These are phyloP conservation scores for Massarina eburnea DNA, from an alignment of 2,329 filamentous ascomycete genomes.

Conservation along the genomic window DNA sequence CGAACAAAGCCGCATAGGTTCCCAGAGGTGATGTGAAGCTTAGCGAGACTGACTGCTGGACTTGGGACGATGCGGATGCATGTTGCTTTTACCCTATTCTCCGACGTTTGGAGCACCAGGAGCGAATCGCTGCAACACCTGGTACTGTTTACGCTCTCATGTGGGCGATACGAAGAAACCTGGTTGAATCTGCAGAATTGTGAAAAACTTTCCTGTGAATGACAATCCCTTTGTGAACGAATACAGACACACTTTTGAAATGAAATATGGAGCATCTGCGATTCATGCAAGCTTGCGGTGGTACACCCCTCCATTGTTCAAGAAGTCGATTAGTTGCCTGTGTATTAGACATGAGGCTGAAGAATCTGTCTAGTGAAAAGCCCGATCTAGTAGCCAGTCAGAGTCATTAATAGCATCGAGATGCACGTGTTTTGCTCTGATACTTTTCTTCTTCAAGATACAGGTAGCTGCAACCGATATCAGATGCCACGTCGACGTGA, in stretches of 20 bases:
- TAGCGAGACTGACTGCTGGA: not conserved
- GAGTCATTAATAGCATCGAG: too few species aligned
- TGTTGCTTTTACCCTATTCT: slow-evolving; percentile 23
- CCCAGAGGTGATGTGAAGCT: not conserved
- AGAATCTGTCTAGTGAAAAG: not conserved
- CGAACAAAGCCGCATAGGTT: not conserved
- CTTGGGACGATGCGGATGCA: slow-evolving; percentile 2
- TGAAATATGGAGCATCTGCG: too few species aligned
- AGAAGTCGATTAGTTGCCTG: too few species aligned
- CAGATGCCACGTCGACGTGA: too few species aligned
- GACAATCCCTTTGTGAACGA: too few species aligned
- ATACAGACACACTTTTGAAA: too few species aligned
- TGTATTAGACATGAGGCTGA: not conserved
- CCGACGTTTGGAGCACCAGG: slow-evolving; percentile 15
- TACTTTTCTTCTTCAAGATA: too few species aligned
- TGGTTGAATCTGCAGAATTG: slow-evolving; percentile 1
- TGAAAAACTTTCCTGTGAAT: not conserved
- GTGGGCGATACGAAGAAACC: slow-evolving; percentile 4
- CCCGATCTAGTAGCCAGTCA: not conserved
- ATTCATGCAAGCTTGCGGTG: too few species aligned
- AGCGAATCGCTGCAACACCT: slow-evolving; percentile 8
- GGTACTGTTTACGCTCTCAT: slow-evolving; percentile 10
- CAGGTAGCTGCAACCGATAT: too few species aligned
- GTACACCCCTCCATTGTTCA: too few species aligned
- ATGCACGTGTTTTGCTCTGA: too few species aligned